A percentile compares a stretch with the other conserved stretches of the same genome.
phyloP scores from a whole-genome alignment of 2,329 filamentous ascomycete genomes.

The Aspergillus bombycis region DNA sequence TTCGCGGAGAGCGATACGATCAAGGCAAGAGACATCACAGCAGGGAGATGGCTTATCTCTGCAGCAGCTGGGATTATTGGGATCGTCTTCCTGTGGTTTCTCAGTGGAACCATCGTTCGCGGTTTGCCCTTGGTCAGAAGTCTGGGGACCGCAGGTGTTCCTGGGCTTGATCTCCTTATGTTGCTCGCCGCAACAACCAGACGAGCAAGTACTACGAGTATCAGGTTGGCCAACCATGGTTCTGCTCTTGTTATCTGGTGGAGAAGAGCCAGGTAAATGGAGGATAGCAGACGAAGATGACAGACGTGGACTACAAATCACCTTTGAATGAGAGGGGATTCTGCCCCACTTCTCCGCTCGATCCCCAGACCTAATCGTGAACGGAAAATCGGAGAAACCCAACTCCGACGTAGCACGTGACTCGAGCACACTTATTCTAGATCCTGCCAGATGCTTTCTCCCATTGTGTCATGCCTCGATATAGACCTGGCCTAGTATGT shows the following conservation, averaged over 20 bases:
- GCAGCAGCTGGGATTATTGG: conserved; percentile 43
- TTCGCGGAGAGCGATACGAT: conserved; percentile 50
- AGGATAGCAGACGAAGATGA: not conserved
- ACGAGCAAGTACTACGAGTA: not conserved
- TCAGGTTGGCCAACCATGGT: not conserved
- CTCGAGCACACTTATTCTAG: no score
- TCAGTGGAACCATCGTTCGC: not conserved
- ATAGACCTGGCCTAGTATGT: no score
- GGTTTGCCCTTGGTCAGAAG: not conserved
- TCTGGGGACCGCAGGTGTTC: not conserved
- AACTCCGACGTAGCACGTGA: no score
- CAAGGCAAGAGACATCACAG: conserved; percentile 49
- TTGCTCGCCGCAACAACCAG: not conserved
- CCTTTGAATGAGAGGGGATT: no score
- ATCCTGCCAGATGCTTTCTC: no score
- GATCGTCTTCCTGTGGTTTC: conserved; percentile 1
- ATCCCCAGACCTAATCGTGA: no score
- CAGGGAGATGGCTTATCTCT: conserved; percentile 45
- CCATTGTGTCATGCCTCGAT: no score
- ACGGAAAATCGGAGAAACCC: no score
- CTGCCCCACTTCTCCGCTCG: no score
- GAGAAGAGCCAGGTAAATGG: not conserved
- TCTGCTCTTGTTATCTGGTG: not conserved
- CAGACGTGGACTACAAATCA: not conserved
- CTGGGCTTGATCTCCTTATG: not conserved